Evolutionary conservation across 2,329 filamentous ascomycete species (phyloP).

Genomic region (Penicillium oxalicum): DNA sequence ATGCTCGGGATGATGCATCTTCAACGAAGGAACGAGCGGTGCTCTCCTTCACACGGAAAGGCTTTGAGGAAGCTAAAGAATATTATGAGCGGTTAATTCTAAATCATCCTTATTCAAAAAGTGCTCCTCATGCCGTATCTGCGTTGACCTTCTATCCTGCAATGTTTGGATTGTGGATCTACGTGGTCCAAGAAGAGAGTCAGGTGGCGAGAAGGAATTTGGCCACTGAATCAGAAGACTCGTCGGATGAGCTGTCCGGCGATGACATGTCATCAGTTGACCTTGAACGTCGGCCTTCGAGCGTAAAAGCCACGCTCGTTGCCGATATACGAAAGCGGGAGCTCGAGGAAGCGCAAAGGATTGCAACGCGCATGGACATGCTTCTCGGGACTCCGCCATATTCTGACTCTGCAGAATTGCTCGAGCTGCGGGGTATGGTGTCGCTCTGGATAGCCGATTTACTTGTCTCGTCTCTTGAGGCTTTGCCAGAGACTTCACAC

Average conservation of each 20-base stretch:
- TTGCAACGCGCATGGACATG: slow-evolving; percentile 65
- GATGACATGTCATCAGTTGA: slow-evolving; percentile 27
- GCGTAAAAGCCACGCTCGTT: slow-evolving; percentile 32
- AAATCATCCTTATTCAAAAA: slow-evolving; percentile 65
- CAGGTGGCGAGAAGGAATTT: slow-evolving; percentile 40
- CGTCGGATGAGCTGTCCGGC: slow-evolving; percentile 26
- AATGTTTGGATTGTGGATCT: slow-evolving; percentile 75
- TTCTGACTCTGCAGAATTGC: slow-evolving; percentile 59
- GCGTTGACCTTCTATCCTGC: slow-evolving; percentile 75
- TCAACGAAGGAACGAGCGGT: slow-evolving; percentile 4
- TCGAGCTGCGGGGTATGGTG: slow-evolving; percentile 67
- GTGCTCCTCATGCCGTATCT: slow-evolving; percentile 53
- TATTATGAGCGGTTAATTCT: slow-evolving; percentile 77
- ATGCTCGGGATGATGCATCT: not conserved
- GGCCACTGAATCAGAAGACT: slow-evolving; percentile 17
- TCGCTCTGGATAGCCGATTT: slow-evolving; percentile 71
- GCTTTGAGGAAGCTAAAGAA: slow-evolving; percentile 53
- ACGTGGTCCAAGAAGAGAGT: slow-evolving; percentile 61
- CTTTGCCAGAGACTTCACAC: slow-evolving; percentile 8
- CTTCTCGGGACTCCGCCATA: slow-evolving; percentile 65
- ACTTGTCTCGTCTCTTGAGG: slow-evolving; percentile 29
- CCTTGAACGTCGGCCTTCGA: slow-evolving; percentile 11
- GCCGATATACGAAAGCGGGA: slow-evolving; percentile 46
- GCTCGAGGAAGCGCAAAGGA: slow-evolving; percentile 53
- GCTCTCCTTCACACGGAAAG: slow-evolving; percentile 39